phyloP scores from a whole-genome alignment of 768 basidiomycete species.

The Auricularia heimuer region DNA sequence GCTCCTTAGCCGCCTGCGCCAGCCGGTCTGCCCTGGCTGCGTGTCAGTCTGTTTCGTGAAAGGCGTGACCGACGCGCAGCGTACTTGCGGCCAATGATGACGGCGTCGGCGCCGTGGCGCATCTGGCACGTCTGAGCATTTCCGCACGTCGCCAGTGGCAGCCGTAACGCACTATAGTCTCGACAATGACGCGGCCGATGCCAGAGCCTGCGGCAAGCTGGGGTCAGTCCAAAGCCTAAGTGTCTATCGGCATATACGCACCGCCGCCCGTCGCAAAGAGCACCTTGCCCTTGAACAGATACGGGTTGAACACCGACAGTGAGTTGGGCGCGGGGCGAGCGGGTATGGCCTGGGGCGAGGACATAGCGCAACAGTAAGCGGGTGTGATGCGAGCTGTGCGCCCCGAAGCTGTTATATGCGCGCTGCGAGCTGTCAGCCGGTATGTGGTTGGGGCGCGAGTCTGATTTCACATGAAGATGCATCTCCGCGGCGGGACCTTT shows the following conservation, averaged over 20 bases:
- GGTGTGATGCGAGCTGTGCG: too few species aligned
- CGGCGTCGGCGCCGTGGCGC: constrained; percentile 71
- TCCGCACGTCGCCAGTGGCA: background rate
- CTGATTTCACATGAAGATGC: background rate
- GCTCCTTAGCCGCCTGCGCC: constrained; percentile 54
- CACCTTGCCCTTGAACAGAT: constrained; percentile 86
- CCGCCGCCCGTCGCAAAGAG: constrained; percentile 87
- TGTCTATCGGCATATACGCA: background rate
- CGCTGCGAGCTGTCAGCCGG: too few species aligned
- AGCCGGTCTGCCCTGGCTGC: constrained; percentile 57
- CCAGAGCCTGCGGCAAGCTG: constrained; percentile 38
- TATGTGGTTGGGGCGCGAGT: too few species aligned
- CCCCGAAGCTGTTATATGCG: too few species aligned
- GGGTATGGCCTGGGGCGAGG: background rate
- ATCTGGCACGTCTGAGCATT: constrained; percentile 36
- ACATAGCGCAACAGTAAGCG: background rate
- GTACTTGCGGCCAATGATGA: constrained; percentile 83
- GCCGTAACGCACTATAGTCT: constrained; percentile 53
- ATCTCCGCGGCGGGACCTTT: background rate
- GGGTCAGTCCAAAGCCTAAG: background rate
- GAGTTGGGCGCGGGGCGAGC: constrained; percentile 24
- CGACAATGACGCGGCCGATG: constrained; percentile 84
- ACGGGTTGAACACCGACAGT: constrained; percentile 56
- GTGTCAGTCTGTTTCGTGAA: constrained; percentile 2
- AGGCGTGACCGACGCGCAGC: constrained; percentile 16